These are phyloP conservation scores for Hypocrella siamensis DNA, from an alignment of 2,329 filamentous ascomycete species.

Conservation along the genomic window DNA sequence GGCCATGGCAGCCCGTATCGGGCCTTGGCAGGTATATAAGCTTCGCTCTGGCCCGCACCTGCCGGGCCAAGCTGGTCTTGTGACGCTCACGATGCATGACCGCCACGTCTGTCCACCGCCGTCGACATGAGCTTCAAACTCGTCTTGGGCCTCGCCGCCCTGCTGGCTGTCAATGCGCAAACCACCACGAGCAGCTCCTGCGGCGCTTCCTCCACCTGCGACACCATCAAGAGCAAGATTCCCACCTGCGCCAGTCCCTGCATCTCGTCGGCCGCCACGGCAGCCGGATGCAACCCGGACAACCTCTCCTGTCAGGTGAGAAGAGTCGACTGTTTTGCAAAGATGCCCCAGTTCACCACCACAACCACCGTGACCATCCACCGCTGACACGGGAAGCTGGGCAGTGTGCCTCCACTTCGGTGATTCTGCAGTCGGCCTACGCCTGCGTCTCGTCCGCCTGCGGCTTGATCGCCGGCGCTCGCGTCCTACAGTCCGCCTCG, in stretches of 20 bases:
- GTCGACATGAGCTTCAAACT: too few relatives aligned
- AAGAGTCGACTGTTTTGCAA: too few relatives aligned
- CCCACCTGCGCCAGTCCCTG: slow-evolving; percentile 10
- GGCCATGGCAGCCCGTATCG: too few relatives aligned
- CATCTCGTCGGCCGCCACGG: slow-evolving; percentile 11
- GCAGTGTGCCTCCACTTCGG: slow-evolving; percentile 7
- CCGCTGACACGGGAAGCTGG: too few relatives aligned
- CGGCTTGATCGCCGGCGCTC: slow-evolving; percentile 4
- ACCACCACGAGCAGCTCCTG: neutral
- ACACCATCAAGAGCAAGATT: slow-evolving; percentile 8
- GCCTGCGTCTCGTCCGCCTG: slow-evolving; percentile 10
- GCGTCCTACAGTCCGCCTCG: slow-evolving; percentile 7
- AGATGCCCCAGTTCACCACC: neutral
- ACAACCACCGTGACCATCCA: neutral
- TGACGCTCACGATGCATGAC: too few relatives aligned
- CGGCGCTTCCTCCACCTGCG: slow-evolving; percentile 5
- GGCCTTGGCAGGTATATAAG: too few relatives aligned
- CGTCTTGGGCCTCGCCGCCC: too few relatives aligned
- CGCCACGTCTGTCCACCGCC: too few relatives aligned
- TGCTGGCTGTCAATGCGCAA: too few relatives aligned
- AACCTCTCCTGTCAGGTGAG: slow-evolving; percentile 11
- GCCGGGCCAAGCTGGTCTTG: too few relatives aligned
- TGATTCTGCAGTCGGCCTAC: slow-evolving; percentile 9
- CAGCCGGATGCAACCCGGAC: slow-evolving; percentile 7
- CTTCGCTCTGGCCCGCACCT: too few relatives aligned